Evolutionary conservation across 768 basidiomycete species (phyloP).

Genomic region (Phylloporus sp.): DNA sequence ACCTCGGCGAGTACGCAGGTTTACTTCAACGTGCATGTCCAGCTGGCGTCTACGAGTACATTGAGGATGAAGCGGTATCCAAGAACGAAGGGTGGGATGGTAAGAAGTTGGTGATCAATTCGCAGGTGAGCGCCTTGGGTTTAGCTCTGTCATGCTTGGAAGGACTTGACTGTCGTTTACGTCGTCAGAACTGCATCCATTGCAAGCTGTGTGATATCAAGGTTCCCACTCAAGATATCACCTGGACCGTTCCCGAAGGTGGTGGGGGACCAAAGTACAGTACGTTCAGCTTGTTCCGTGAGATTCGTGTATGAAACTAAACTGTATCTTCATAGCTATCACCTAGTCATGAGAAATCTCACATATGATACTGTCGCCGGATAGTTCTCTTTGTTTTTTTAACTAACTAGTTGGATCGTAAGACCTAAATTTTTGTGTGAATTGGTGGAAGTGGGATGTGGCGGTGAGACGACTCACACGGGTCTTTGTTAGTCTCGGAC

Average conservation of each 20-base stretch:
- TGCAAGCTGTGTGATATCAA: slow-evolving; percentile 97
- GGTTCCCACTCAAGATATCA: slow-evolving; percentile 94
- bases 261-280: slow-evolving; percentile 97
- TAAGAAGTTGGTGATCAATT: slow-evolving; percentile 92
- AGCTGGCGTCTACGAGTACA: slow-evolving; percentile 96
- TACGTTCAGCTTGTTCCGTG: slow-evolving; percentile 29
- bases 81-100: slow-evolving; percentile 64
- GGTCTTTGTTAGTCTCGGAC: not conserved
- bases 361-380: not conserved
- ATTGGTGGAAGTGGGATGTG: not conserved
- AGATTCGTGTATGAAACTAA: not conserved
- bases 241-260: slow-evolving; percentile 95
- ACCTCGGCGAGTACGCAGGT: slow-evolving; percentile 79
- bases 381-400: not conserved
- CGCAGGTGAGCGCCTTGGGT: slow-evolving; percentile 57
- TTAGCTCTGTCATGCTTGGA: not conserved
- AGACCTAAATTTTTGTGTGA: too few species aligned
- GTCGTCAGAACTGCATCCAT: slow-evolving; percentile 79
- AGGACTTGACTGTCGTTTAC: not conserved
- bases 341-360: slow-evolving; percentile 18
- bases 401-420: too few species aligned
- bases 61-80: slow-evolving; percentile 58
- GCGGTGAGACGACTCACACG: not conserved
- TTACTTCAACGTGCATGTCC: slow-evolving; percentile 89
- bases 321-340: slow-evolving; percentile 3